Evolutionary conservation across 2,329 filamentous ascomycete species (phyloP).

Genomic region (Parastagonospora nodorum): DNA sequence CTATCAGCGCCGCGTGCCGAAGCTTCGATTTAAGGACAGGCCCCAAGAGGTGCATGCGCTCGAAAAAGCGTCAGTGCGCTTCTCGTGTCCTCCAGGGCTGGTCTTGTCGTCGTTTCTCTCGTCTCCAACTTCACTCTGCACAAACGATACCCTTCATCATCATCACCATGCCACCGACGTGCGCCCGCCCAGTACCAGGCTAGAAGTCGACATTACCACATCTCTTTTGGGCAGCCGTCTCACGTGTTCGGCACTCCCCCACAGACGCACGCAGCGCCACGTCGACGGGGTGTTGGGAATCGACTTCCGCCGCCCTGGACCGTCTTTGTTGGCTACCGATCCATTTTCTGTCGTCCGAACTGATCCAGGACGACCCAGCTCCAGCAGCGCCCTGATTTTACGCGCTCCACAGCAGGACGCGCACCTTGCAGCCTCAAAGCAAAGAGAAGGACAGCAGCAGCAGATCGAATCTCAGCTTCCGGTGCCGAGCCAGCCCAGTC

Average conservation of each 20-base stretch:
- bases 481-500: constrained; percentile 30
- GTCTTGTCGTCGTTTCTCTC: constrained; percentile 34
- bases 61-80: constrained; percentile 2
- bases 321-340: constrained; percentile 3
- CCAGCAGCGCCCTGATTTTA: constrained; percentile 5
- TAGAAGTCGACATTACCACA: constrained; percentile 12
- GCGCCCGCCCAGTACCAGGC: constrained; percentile 24
- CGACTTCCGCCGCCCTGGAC: constrained; percentile 6
- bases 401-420: constrained; percentile 15
- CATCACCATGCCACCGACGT: constrained; percentile 31
- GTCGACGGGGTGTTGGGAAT: constrained; percentile 32
- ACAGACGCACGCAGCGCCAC: constrained; percentile 39
- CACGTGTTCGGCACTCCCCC: constrained; percentile 26
- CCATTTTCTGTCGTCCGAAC: neutral
- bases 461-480: constrained; percentile 38
- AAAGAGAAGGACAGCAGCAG: constrained; percentile 18
- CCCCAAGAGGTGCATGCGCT: too few species aligned
- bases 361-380: neutral
- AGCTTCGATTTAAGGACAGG: too few species aligned
- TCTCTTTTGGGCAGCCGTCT: constrained; percentile 11
- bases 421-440: constrained; percentile 1
- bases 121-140: constrained; percentile 25
- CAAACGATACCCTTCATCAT: constrained; percentile 17
- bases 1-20: constrained; percentile 25
- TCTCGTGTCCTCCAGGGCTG: constrained; percentile 24